Conservation (phyloP, 495 filamentous ascomycete genomes). For the Xylaria sp. region DNA sequence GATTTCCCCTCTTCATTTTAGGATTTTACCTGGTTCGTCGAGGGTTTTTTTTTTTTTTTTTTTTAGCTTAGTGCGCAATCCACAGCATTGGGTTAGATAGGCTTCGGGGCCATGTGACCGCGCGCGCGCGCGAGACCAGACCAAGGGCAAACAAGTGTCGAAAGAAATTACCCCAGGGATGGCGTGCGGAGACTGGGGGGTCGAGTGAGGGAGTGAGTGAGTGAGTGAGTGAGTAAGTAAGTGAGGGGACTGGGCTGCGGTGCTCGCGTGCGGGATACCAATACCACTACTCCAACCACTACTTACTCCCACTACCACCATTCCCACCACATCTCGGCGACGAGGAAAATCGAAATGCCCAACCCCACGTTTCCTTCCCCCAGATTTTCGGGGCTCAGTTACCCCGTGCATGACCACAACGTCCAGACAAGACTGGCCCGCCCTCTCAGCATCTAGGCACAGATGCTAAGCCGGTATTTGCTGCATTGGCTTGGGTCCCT, state of each 20-base stretch:
- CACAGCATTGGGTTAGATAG: constrained; percentile 2
- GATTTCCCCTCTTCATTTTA: constrained; percentile 15
- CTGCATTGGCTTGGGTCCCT: not conserved
- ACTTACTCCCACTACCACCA: too few species aligned
- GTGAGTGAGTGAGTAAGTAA: too few species aligned
- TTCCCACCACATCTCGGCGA: constrained; percentile 7
- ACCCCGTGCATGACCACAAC: constrained; percentile 11
- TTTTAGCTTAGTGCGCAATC: constrained; percentile 13
- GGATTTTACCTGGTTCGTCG: not conserved
- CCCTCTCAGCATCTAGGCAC: not conserved
- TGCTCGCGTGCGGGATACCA: not conserved
- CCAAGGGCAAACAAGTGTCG: constrained; percentile 4
- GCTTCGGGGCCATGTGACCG: constrained; percentile 18
- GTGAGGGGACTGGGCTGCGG: not conserved
- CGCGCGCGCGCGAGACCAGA: not conserved
- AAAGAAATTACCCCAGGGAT: not conserved
- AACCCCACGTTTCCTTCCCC: constrained; percentile 24
- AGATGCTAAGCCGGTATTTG: not conserved
- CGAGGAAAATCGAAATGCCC: not conserved
- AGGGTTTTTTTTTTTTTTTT: too few species aligned
- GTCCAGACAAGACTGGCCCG: not conserved
- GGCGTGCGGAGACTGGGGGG: constrained; percentile 24
- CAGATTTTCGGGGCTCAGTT: constrained; percentile 21
- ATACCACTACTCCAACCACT: too few species aligned
- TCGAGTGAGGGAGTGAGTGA: too few species aligned